Evolutionary conservation across 176 grass and related monocot genomes (phyloP).

Genomic region (maize (Zea mays)): Zm-B73-REFERENCE-NAM-5.0 NC_050098.1:130590001-130590500

Average conservation of each 20-base stretch:
- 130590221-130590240: slow-evolving; percentile 28
- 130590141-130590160: background rate
- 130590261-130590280: slow-evolving; percentile 25
- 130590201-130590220: slow-evolving; percentile 25
- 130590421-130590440: background rate
- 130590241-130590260: slow-evolving; percentile 31
- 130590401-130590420: background rate
- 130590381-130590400: background rate
- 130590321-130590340: too few species aligned
- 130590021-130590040: slow-evolving; percentile 44
- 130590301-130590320: slow-evolving; percentile 2
- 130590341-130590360: background rate
- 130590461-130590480: background rate
- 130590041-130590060: slow-evolving; percentile 71
- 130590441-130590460: background rate
- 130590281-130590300: background rate
- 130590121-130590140: slow-evolving; percentile 2
- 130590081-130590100: background rate
- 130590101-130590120: background rate
- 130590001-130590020: background rate
- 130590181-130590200: background rate
- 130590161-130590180: background rate
- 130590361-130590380: background rate
- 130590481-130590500: background rate
- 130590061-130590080: slow-evolving; percentile 52